A percentile compares a stretch with the other conserved stretches of the same genome.
Evolutionary conservation across 2,329 filamentous ascomycete species (phyloP).

Genomic region (Grosmannia huntii): DNA sequence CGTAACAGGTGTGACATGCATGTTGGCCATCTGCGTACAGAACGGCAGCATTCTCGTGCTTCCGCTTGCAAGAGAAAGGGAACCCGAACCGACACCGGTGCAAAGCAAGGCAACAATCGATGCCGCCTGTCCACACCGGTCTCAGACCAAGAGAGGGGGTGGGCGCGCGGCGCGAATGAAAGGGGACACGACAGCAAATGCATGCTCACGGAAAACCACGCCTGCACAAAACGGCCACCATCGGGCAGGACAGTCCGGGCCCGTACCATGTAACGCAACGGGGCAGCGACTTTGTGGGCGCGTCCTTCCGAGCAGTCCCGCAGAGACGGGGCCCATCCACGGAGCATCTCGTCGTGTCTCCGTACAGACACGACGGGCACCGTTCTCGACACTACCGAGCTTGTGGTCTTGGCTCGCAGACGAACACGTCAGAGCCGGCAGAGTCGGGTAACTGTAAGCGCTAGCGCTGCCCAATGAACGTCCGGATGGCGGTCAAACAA

Average conservation of each 20-base stretch:
- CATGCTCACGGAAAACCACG: neutral
- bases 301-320: neutral
- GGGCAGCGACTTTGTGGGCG: neutral
- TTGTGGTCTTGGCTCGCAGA: neutral
- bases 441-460: neutral
- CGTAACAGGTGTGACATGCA: no score
- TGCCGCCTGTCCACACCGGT: neutral
- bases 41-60: no score
- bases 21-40: no score
- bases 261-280: neutral
- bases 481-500: neutral
- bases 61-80: neutral
- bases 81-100: neutral
- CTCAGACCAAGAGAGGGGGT: neutral
- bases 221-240: neutral
- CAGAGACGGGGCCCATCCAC: neutral
- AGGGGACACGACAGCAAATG: neutral
- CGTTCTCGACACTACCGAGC: neutral
- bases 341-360: neutral
- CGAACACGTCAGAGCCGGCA: conserved; percentile 6
- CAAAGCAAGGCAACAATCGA: neutral
- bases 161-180: neutral
- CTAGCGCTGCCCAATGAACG: neutral
- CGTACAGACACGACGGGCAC: no score
- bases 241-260: neutral